Base-by-base conservation (phyloP, 176 grass and related monocot genomes). In the Guadua angustifolia region DNA sequence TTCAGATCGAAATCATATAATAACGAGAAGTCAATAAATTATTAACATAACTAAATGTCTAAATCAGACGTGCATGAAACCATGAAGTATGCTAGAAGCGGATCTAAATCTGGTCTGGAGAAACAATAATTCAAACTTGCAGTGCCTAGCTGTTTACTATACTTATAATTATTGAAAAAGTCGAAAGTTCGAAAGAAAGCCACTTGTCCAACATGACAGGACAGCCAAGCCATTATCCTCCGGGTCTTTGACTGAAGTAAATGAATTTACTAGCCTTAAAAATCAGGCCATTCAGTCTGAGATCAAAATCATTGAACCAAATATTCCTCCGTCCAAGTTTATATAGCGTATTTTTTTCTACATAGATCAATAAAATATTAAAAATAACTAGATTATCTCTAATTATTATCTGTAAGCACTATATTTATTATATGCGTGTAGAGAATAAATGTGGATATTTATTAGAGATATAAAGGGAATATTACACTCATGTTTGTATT, bases 1-100 rank as follows among this genome's bases (percentile, higher is more conserved):
- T 75, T 83, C 61, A 80, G 38, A 67, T 60, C 61, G 29, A 33
- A 25, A 57, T 60, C 60, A 84, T 9, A 21, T 19, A 59, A 17
- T 5, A 51, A 1, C 21, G 13, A 9, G 6, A 68, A 38, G 9
- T 75, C 39, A 21, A 80, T 32, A 15, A 60, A 7, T 14, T 12
- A 12, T 82, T 19, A 83, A 3, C 39, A 47, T 24, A 56, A 24
- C 25, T 61, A 87, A n/a, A n/a, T n/a, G n/a, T n/a, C n/a, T n/a
- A n/a, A 63, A 87, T 24, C 38, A 74, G 16, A 73, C 17, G 22
- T 45, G 35, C 25, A 79, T 26, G 33, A 65, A 55, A n/a, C 26
- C 25, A 79, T 26, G 33, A 65, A 55, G 35, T 39, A 71, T 11
- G 35, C 18, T 33, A 63, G 66, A 24, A 67, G 42, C 7, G 33